Evolutionary conservation across 768 basidiomycete species (phyloP).

Genomic region (Amanita fuliginea): DNA sequence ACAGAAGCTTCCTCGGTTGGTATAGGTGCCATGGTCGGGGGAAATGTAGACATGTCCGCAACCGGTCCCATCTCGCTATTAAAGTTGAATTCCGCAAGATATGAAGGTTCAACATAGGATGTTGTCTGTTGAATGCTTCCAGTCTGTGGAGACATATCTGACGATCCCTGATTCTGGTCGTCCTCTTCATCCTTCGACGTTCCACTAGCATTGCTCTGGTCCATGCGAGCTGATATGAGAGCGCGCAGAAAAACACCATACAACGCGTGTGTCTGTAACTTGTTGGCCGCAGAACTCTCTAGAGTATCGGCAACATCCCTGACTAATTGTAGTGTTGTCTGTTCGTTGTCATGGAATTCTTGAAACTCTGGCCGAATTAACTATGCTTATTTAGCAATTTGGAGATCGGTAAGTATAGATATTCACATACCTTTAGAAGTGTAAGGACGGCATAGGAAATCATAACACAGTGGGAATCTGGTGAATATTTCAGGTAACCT

Average conservation of each 20-base stretch:
- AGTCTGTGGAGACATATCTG: slow-evolving; percentile 14
- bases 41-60: slow-evolving; percentile 74
- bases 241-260: slow-evolving; percentile 79
- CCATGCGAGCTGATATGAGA: slow-evolving; percentile 48
- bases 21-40: slow-evolving; percentile 69
- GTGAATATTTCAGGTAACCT: slow-evolving; percentile 73
- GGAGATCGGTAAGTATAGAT: not conserved
- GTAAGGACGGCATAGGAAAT: slow-evolving; percentile 89
- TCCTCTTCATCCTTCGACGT: slow-evolving; percentile 2
- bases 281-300: slow-evolving; percentile 65
- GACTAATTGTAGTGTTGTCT: slow-evolving; percentile 56
- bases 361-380: slow-evolving; percentile 79
- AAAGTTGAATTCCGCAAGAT: slow-evolving; percentile 53
- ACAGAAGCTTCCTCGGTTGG: slow-evolving; percentile 28
- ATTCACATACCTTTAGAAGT: slow-evolving; percentile 66
- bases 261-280: slow-evolving; percentile 81
- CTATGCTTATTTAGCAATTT: slow-evolving; percentile 25
- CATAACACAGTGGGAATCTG: slow-evolving; percentile 88
- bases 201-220: slow-evolving; percentile 10
- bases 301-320: slow-evolving; percentile 76
- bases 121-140: not conserved
- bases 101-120: slow-evolving; percentile 9
- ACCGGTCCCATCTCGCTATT: slow-evolving; percentile 81
- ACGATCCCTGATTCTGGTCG: not conserved
- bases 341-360: slow-evolving; percentile 62